Evolutionary conservation across 2,329 filamentous ascomycete genomes (phyloP).

Genomic region (Fusarium sp.): DNA sequence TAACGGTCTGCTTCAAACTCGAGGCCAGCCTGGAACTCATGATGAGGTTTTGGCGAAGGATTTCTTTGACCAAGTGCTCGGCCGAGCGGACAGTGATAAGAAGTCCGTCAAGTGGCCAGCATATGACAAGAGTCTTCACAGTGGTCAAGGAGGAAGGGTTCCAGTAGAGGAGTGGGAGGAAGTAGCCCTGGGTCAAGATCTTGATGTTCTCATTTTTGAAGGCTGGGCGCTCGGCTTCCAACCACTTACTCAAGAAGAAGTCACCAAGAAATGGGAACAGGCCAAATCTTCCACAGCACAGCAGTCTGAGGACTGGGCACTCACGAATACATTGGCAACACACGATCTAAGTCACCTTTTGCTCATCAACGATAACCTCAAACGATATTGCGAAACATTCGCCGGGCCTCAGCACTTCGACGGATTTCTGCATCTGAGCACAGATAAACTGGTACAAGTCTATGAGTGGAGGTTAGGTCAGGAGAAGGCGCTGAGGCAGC

Average conservation of each 20-base stretch:
- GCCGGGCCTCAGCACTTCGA: slow-evolving; percentile 42
- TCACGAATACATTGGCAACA: slow-evolving; percentile 31
- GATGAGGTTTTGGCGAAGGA: slow-evolving; percentile 31
- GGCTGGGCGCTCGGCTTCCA: slow-evolving; percentile 48
- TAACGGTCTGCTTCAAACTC: slow-evolving; percentile 38
- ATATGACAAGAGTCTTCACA: slow-evolving; percentile 46
- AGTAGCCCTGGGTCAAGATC: slow-evolving; percentile 15
- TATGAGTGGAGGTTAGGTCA: slow-evolving; percentile 46
- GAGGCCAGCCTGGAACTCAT: slow-evolving; percentile 47
- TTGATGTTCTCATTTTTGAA: slow-evolving; percentile 48
- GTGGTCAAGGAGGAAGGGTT: slow-evolving; percentile 42
- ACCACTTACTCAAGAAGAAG: slow-evolving; percentile 24
- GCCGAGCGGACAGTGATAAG: neutral
- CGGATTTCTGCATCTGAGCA: slow-evolving; percentile 45
- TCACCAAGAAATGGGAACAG: slow-evolving; percentile 39
- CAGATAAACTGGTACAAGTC: slow-evolving; percentile 41
- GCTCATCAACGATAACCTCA: slow-evolving; percentile 46
- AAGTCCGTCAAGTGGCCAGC: slow-evolving; percentile 38
- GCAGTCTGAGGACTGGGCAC: slow-evolving; percentile 16
- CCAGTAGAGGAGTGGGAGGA: slow-evolving; percentile 38
- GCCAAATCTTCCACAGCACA: slow-evolving; percentile 12
- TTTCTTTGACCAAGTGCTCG: slow-evolving; percentile 32
- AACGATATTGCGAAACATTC: slow-evolving; percentile 36
- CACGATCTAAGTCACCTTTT: slow-evolving; percentile 39
- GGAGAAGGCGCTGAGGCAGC: slow-evolving; percentile 39